Base-by-base conservation (phyloP, 805 yeast species). In the Suhomyces prunicola region DNA sequence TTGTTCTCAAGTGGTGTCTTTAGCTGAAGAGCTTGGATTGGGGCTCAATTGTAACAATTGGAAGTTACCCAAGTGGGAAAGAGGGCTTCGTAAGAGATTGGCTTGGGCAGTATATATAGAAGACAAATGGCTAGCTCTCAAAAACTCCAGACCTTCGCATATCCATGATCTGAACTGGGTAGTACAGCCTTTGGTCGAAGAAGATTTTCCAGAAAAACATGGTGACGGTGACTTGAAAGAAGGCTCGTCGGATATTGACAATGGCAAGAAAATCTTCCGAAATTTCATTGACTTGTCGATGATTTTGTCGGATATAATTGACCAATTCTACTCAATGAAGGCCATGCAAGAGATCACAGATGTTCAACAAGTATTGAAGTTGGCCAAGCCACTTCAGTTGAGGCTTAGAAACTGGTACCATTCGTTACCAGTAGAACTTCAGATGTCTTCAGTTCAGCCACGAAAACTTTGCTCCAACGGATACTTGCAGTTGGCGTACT, bases 41-140 rank as follows among this genome's bases (percentile, higher is more conserved):
- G 96, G 97, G 0, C 76, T 90, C n/a, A 93, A 92, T 64, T 92
- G 97, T 62, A 84, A 87, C 53, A 82, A 80, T 57, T 93, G 99
- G 99, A 85, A 88, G 62, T 71, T 93, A 35, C 98, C 98, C 0
- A 86, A 87, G 60, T 94, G 98, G 98, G 99, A 93, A 65, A 78
- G 96, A 48, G 96, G 96, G 5, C 71, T 93, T 47, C 78, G 99
- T 50, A 82, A 90, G 60, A 77, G 98, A 54, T 71, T 93, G 47
- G 96, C 97, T 0, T 93, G 99, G 98, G 97, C 97, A 0, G 94
- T 91, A 1, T 93, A 84, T 77, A 76, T 88, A 49, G 96, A 91
- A 67, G 97, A 91, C 63, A 90, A 92, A 65, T 93, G 98, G 98
- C 78, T 87, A 8, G 76, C 96, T 1, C 71, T 92, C 47, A 82